phyloP scores from a whole-genome alignment of 768 basidiomycete genomes.

The Cyclocybe aegerita region DNA sequence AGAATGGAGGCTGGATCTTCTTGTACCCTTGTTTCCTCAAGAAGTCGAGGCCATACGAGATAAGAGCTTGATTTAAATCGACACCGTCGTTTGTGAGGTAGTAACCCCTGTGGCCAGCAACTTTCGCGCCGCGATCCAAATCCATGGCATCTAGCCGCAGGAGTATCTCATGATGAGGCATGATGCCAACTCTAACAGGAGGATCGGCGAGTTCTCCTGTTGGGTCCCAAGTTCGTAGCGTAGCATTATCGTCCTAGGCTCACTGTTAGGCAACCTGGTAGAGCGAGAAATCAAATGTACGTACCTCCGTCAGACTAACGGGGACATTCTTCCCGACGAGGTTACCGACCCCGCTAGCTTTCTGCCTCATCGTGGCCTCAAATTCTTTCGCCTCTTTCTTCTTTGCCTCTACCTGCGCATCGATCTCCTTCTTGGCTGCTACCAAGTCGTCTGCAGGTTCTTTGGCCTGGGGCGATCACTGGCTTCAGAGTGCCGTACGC shows the following conservation, averaged over 20 bases:
- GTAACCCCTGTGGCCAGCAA: constrained; percentile 94
- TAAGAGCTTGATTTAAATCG: constrained; percentile 95
- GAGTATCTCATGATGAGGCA: constrained; percentile 98
- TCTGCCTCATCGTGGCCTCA: constrained; percentile 75
- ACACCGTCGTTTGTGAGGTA: constrained; percentile 95
- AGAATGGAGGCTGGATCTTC: constrained; percentile 96
- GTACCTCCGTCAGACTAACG: constrained; percentile 84
- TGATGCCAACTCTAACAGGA: constrained; percentile 69
- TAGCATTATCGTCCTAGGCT: constrained; percentile 84
- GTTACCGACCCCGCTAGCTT: constrained; percentile 85
- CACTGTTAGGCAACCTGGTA: too few species aligned
- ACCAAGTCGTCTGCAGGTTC: constrained; percentile 88
- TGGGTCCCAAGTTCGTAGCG: constrained; percentile 84
- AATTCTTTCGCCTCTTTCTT: constrained; percentile 76
- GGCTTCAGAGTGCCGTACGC: too few species aligned
- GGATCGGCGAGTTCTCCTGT: constrained; percentile 72
- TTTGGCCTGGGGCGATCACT: too few species aligned
- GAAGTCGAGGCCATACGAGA: constrained; percentile 94
- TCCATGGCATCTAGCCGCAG: constrained; percentile 94
- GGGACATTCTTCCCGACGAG: constrained; percentile 87
- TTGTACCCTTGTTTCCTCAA: constrained; percentile 80
- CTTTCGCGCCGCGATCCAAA: constrained; percentile 92
- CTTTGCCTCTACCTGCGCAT: constrained; percentile 74
- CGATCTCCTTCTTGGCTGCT: constrained; percentile 79
- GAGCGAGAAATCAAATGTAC: too few species aligned